phyloP scores from a whole-genome alignment of 345 rosid genomes.

The Sisymbrium irio region DNA sequence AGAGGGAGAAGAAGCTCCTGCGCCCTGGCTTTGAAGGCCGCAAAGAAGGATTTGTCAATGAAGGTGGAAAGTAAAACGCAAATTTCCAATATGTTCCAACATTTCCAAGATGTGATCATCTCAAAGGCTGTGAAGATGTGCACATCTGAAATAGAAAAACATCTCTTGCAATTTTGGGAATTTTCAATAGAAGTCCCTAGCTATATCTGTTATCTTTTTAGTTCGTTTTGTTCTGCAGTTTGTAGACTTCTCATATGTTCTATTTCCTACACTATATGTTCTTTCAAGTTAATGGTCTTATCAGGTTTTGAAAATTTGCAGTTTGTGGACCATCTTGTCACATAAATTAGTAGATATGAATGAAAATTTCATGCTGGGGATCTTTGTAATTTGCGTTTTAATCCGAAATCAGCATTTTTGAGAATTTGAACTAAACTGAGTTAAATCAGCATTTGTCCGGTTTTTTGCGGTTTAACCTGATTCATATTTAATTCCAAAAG shows the following conservation, averaged over 20 bases:
- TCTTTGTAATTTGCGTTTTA: background rate
- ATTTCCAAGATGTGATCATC: constrained; percentile 17
- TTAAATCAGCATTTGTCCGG: background rate
- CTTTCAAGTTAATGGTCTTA: background rate
- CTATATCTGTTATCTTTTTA: constrained; percentile 8
- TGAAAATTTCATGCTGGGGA: background rate
- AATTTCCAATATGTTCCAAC: background rate
- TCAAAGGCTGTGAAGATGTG: constrained; percentile 16
- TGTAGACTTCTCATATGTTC: constrained; percentile 18
- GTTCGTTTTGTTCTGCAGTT: constrained; percentile 14
- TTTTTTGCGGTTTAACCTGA: background rate
- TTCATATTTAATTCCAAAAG: background rate
- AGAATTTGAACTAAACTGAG: background rate
- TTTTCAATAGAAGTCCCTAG: constrained; percentile 13
- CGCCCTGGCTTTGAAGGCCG: constrained; percentile 96
- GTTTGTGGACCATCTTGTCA: background rate
- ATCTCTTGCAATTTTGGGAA: background rate
- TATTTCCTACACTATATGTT: constrained; percentile 19
- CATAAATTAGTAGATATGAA: background rate
- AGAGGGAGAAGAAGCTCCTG: constrained; percentile 85
- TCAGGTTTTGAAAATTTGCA: constrained; percentile 7
- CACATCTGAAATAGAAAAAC: constrained; percentile 1
- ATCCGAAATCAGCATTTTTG: background rate
- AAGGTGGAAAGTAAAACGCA: constrained; percentile 32
- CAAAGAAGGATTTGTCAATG: constrained; percentile 46